Evolutionary conservation across 768 basidiomycete genomes (phyloP), one percentile per base, ranked within the genome.

Genomic region (Lactarius pseudohatsudake): DNA sequence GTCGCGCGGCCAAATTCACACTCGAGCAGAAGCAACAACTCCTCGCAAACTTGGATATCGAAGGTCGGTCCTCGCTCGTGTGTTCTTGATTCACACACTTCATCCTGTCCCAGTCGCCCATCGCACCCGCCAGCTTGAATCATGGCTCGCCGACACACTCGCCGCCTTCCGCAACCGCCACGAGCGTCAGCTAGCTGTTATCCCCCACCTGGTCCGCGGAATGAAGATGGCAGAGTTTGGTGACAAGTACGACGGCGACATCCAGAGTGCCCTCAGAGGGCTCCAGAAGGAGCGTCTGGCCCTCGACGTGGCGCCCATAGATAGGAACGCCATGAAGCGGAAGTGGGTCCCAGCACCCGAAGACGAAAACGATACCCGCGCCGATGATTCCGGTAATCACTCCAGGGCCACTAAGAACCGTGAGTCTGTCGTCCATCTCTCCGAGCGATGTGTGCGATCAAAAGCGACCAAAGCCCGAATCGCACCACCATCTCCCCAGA

Each of bases 201-300:
- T 92, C 38, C 91, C 91, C 0, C 90, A 86, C 71, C 84, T 87
- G 69, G 86, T 93, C 41, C 84, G 90, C 40, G 77, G 77, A 34
- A 86, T 92, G 75, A 84, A 86, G 16, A 86, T 93, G 83, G 84
- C 84, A 69, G 90, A 92, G 54, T 91, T 93, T 75, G 87, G 86
- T 20, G 84, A 85, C 66, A 90, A 89, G 73, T 92, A 92, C 76
- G 81, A 87, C 61, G 91, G 89, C 3, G 87, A 91, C 71, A 79
- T 91, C 30, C 89, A 91, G 72, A 84, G 84, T 10, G 89, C 88
- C 47, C 76, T 91, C 66, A 81, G 86, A 65, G 90, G 87, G 2
- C 75, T 88, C 58, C 88, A 89, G 76, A 86, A 82, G 72, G 88
- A 89, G 66, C 80, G 81, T 64, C 77, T 91, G 64, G 79, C 78